Conservation (phyloP, 345 rosid genomes). For the Salix viminalis region DNA sequence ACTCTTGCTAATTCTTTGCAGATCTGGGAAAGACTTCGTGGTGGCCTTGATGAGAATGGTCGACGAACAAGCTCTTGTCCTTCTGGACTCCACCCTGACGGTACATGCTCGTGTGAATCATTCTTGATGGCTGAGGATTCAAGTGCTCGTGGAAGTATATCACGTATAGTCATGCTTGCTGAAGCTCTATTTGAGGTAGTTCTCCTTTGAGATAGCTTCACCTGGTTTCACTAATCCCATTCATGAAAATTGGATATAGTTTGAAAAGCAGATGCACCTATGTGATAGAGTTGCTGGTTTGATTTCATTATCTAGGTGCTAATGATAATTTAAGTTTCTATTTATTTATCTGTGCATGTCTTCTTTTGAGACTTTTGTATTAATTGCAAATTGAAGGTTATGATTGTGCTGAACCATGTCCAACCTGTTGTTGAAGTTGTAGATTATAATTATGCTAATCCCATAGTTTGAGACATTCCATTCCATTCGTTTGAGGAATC, state of each 20-base stretch:
- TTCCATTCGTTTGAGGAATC: not conserved
- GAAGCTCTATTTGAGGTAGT: slow-evolving; percentile 79
- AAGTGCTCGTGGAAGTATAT: slow-evolving; percentile 53
- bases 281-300: not conserved
- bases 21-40: slow-evolving; percentile 63
- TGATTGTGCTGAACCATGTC: not conserved
- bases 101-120: slow-evolving; percentile 61
- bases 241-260: not conserved
- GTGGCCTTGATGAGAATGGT: slow-evolving; percentile 42
- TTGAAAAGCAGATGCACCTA: not conserved
- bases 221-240: not conserved
- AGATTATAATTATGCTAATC: not conserved
- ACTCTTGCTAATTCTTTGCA: slow-evolving; percentile 17
- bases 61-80: slow-evolving; percentile 44
- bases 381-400: not conserved
- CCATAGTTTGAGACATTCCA: not conserved
- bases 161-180: slow-evolving; percentile 74
- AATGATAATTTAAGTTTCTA: not conserved
- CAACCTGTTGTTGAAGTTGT: not conserved
- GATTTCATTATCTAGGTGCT: not conserved
- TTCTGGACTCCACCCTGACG: slow-evolving; percentile 58
- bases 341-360: not conserved
- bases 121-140: slow-evolving; percentile 39
- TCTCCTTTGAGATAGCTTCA: slow-evolving; percentile 3
- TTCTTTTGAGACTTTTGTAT: not conserved